Evolutionary conservation across 306 rosid genomes (phyloP), one percentile per base, ranked within the genome.

Genomic region (Pyrus communis): DNA sequence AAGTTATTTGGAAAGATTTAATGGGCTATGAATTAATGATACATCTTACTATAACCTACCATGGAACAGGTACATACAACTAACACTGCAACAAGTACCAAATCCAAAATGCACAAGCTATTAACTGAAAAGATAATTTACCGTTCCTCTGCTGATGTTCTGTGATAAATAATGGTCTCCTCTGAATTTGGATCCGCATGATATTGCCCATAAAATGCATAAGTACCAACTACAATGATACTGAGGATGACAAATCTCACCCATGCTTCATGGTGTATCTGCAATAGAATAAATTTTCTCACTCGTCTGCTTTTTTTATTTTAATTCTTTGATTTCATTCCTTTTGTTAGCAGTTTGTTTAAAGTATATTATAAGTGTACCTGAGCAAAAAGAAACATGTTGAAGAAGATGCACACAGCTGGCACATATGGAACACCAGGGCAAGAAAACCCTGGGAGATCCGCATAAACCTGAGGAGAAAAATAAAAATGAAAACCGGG

Each of bases 221-320:
- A 95, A 70, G 92, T 70, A 43, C 86, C 91, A n/a, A 95, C 67
- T 52, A 83, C 83, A 70, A 88, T 58, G 70, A 78, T 70, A 75
- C 89, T 71, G 49, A 95, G 87, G 78, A 92, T 71, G 70, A 92
- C 86, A 78, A 95, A 95, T 90, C 99, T 88, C 78, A 91, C 81
- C 99, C 97, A 89, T 64, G 97, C 97, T 91, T 92, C 97, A 25
- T 87, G 45, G 82, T 95, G 97, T 75, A 92, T 81, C 97, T 95
- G 96, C 74, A 77, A 64, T 86, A 59, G 28, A 58, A 73, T 11
- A 67, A 60, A 60, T 77, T 67, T 28, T 9, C 82, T 80, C 70
- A 76, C 64, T 77, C 71, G 30, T 55, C 46, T 22, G 27, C 65
- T 75, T 80, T 18, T 18, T 25, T 28, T 51, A 75, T 42, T 45